These are phyloP conservation scores for Salix caprea DNA, from an alignment of 345 rosid species.

Conservation along the genomic window DNA sequence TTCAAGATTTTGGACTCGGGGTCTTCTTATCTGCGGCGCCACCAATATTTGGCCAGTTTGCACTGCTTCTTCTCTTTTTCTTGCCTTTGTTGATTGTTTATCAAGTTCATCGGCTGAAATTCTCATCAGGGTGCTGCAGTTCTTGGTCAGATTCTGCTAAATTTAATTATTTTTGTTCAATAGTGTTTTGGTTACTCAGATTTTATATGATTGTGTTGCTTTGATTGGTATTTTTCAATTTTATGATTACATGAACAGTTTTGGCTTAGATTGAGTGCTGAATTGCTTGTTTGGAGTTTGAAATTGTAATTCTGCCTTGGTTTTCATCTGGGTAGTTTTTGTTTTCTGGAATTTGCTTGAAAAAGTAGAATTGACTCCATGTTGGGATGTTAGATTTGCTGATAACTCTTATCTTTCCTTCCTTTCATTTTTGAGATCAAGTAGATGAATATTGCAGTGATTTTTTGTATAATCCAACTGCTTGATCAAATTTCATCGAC, in stretches of 20 bases:
- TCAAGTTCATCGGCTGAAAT: constrained; percentile 9
- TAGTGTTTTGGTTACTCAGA: neutral
- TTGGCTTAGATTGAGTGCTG: neutral
- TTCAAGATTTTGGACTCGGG: constrained; percentile 6
- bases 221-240: neutral
- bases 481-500: neutral
- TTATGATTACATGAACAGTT: neutral
- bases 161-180: neutral
- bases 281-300: neutral
- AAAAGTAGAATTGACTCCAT: neutral
- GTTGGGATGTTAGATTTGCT: neutral
- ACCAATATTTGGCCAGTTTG: constrained; percentile 4
- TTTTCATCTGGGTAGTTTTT: constrained; percentile 3
- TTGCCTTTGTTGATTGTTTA: constrained; percentile 5
- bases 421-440: neutral
- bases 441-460: neutral
- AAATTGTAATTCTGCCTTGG: neutral
- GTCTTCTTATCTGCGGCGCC: neutral
- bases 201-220: neutral
- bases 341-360: neutral
- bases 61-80: neutral
- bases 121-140: constrained; percentile 15
- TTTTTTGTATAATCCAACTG: neutral
- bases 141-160: constrained; percentile 9
- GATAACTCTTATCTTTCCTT: neutral